phyloP scores from a whole-genome alignment of 306 rosid species.

The Lathyrus aphaca region DNA sequence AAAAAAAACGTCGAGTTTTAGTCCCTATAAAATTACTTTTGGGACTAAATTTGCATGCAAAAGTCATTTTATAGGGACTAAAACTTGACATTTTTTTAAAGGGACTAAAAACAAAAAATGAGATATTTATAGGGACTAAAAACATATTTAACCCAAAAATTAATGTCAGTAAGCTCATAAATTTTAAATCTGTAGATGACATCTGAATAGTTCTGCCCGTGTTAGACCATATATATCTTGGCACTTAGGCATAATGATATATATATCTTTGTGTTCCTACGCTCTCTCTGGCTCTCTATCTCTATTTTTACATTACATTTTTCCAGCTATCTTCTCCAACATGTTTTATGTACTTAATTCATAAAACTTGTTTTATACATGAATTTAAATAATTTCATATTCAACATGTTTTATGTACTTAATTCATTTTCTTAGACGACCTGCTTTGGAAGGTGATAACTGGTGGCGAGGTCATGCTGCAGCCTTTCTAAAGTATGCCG shows the following conservation, averaged over 20 bases:
- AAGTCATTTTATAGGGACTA: no score
- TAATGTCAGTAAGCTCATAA: conserved; percentile 10
- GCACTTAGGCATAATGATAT: background rate
- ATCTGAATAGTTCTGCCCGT: conserved; percentile 31
- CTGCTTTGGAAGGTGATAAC: conserved; percentile 84
- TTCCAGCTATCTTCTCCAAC: conserved; percentile 11
- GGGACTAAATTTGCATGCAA: no score
- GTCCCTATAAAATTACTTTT: no score
- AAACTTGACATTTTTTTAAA: no score
- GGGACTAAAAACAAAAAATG: no score
- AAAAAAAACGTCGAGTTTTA: no score
- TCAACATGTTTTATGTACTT: conserved; percentile 29
- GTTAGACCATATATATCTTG: conserved; percentile 2
- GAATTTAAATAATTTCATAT: conserved; percentile 8
- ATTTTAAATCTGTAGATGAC: conserved; percentile 12
- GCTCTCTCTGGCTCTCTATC: conserved; percentile 5
- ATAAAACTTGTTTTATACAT: background rate
- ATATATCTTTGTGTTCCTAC: conserved; percentile 2
- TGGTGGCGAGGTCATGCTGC: conserved; percentile 99
- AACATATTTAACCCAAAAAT: no score
- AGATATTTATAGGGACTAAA: no score
- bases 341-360: conserved; percentile 33
- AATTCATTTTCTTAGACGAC: conserved; percentile 59
- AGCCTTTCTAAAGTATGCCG: conserved; percentile 74
- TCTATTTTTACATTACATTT: conserved; percentile 6